These are phyloP conservation scores for Boletales sp. DNA, from an alignment of 768 basidiomycete genomes.

Conservation along the genomic window DNA sequence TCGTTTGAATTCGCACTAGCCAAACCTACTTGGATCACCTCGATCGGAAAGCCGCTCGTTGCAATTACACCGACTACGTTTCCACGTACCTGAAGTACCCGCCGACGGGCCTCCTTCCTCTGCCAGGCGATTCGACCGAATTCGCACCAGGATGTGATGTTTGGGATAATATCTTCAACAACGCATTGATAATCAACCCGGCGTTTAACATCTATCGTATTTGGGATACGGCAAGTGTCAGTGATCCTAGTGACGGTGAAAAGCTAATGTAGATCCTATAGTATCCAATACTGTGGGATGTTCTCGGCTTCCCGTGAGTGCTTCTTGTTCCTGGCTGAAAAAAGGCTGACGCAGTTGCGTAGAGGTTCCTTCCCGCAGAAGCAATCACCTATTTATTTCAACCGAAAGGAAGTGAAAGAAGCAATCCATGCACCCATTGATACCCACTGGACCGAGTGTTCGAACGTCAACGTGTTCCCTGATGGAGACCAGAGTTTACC, in stretches of 20 bases:
- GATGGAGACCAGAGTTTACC: constrained; percentile 59
- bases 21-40: constrained; percentile 60
- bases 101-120: constrained; percentile 58
- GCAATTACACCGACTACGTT: constrained; percentile 62
- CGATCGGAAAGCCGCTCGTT: constrained; percentile 47
- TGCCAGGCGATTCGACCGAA: constrained; percentile 55
- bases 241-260: neutral
- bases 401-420: constrained; percentile 56
- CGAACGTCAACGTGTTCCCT: constrained; percentile 57
- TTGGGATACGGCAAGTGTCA: constrained; percentile 53
- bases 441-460: constrained; percentile 63
- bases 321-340: neutral
- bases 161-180: constrained; percentile 64
- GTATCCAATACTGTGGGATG: constrained; percentile 73
- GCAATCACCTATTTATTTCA: constrained; percentile 69
- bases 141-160: constrained; percentile 57
- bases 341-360: neutral
- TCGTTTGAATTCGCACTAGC: constrained; percentile 30
- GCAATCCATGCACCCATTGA: constrained; percentile 68
- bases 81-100: constrained; percentile 65
- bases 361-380: constrained; percentile 54
- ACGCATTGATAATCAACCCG: constrained; percentile 60
- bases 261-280: constrained; percentile 10
- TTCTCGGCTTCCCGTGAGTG: constrained; percentile 74
- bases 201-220: constrained; percentile 78